Conservation (phyloP, 352 stramenopile genomes). For the Phytophthora citrophthora region DNA sequence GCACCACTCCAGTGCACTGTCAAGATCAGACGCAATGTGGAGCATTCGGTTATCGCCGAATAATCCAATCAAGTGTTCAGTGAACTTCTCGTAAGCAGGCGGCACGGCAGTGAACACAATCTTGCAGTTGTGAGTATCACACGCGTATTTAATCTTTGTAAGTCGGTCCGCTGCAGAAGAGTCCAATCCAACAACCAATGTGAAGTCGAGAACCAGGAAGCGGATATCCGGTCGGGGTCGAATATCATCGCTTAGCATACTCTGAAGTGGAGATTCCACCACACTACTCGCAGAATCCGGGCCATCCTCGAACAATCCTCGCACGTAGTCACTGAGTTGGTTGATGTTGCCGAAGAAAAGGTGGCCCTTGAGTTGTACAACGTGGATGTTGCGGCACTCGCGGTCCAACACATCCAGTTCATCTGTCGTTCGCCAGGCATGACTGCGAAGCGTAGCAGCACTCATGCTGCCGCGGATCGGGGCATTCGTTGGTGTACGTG, state of each 20-base stretch:
- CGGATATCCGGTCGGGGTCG: slow-evolving; percentile 40
- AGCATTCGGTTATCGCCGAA: slow-evolving; percentile 61
- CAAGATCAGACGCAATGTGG: slow-evolving; percentile 67
- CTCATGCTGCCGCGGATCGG: slow-evolving; percentile 93
- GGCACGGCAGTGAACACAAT: slow-evolving; percentile 78
- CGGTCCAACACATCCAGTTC: slow-evolving; percentile 84
- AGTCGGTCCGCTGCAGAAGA: slow-evolving; percentile 80
- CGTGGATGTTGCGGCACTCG: slow-evolving; percentile 83
- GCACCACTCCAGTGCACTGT: slow-evolving; percentile 73
- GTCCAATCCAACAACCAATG: slow-evolving; percentile 92
- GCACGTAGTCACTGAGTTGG: slow-evolving; percentile 89
- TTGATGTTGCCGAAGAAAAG: slow-evolving; percentile 94
- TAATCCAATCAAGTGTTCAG: slow-evolving; percentile 56
- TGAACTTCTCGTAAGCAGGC: slow-evolving; percentile 65
- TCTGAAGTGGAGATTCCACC: slow-evolving; percentile 22
- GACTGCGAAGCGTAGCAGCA: slow-evolving; percentile 89
- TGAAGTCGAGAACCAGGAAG: slow-evolving; percentile 92
- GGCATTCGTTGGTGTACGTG: slow-evolving; percentile 80
- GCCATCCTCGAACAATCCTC: slow-evolving; percentile 62
- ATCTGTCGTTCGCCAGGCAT: slow-evolving; percentile 68
- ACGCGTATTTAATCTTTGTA: slow-evolving; percentile 83
- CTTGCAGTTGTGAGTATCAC: slow-evolving; percentile 66
- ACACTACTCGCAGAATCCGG: slow-evolving; percentile 2
- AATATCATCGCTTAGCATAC: slow-evolving; percentile 23
- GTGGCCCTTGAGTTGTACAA: slow-evolving; percentile 78